phyloP scores from a whole-genome alignment of 176 grass and related monocot genomes.

The Raddia distichophylla region DNA sequence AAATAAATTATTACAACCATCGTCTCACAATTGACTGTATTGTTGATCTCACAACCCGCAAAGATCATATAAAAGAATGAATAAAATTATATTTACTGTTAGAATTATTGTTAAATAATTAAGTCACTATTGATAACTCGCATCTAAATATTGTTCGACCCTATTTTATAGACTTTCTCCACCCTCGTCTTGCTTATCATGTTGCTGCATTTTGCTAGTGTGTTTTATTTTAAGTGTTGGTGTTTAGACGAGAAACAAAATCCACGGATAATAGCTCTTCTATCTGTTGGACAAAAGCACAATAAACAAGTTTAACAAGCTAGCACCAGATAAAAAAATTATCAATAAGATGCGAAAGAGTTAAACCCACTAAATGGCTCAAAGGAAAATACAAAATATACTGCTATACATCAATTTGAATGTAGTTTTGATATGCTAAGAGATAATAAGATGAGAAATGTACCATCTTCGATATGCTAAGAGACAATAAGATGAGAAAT shows the following conservation, averaged over 20 bases:
- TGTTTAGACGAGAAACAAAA: neutral
- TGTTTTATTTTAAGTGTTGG: too few relatives aligned
- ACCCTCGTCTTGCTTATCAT: too few relatives aligned
- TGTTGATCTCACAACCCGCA: too few relatives aligned
- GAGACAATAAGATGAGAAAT: neutral
- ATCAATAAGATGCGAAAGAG: neutral
- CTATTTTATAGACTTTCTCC: too few relatives aligned
- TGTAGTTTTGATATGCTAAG: constrained; percentile 37
- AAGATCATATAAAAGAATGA: too few relatives aligned
- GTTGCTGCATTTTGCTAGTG: too few relatives aligned
- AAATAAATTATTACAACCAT: too few relatives aligned
- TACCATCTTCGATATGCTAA: constrained; percentile 58
- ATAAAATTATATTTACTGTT: too few relatives aligned
- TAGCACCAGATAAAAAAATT: neutral
- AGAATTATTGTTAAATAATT: too few relatives aligned
- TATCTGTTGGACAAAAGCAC: constrained; percentile 1
- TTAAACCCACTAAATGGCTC: neutral
- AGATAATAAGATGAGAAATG: constrained; percentile 30
- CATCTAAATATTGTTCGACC: too few relatives aligned
- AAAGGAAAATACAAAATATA: neutral
- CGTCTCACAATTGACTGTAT: too few relatives aligned
- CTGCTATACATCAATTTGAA: neutral
- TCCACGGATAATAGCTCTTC: neutral
- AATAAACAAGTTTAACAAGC: constrained; percentile 8
- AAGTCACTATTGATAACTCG: too few relatives aligned